phyloP scores from a whole-genome alignment of 2,329 filamentous ascomycete species.

The Diaporthe citrichinensis region DNA sequence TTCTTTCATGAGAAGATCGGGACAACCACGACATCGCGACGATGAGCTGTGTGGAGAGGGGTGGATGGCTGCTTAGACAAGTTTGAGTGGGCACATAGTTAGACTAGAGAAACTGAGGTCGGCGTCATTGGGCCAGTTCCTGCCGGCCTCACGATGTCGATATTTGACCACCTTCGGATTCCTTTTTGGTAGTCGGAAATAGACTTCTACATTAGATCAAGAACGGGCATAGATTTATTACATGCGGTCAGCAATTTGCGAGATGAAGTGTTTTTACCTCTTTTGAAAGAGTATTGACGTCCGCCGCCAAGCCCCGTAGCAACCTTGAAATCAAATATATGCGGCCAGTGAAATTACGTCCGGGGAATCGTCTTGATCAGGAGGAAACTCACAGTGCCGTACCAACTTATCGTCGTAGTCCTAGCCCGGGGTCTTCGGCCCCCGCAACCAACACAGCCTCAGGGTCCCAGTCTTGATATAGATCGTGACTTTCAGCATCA shows the following conservation, averaged over 20 bases:
- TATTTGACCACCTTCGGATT: background rate
- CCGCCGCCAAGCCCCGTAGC: background rate
- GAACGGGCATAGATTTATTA: background rate
- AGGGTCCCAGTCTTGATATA: background rate
- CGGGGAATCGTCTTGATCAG: background rate
- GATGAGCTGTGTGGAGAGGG: slow-evolving; percentile 6
- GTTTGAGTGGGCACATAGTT: background rate
- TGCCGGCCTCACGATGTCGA: background rate
- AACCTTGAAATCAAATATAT: background rate
- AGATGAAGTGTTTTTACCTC: background rate
- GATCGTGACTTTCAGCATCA: background rate
- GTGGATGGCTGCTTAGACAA: background rate
- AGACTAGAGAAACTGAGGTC: background rate
- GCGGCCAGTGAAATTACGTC: background rate
- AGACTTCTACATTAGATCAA: slow-evolving; percentile 14
- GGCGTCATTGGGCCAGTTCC: background rate
- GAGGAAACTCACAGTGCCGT: background rate
- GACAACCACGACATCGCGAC: slow-evolving; percentile 31
- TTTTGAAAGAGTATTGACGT: background rate
- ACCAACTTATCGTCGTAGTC: background rate
- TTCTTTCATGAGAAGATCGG: slow-evolving; percentile 75
- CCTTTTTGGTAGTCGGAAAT: background rate
- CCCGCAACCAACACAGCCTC: background rate
- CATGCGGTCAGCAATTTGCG: background rate
- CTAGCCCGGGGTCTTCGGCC: background rate